Evolutionary conservation across 345 rosid genomes (phyloP), one percentile per base, ranked within the genome.

Genomic region (Xanthoceras sorbifolium): DNA sequence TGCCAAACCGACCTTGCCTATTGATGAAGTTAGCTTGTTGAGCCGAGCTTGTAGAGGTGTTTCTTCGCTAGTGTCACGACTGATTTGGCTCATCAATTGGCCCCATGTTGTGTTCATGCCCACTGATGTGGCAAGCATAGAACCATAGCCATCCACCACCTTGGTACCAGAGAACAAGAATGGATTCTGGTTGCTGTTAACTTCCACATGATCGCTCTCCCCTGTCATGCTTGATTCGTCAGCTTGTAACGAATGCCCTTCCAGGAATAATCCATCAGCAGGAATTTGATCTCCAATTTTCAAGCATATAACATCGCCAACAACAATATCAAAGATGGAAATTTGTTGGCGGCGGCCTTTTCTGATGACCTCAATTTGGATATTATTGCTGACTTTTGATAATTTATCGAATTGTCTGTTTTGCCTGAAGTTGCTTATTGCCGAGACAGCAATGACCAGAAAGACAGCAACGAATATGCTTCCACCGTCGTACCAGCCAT

Each of bases 41-140:
- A 92, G 90, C 10, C 95, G 86, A 52, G 81, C 42, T 61, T 93
- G 97, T 65, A 93, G 74, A 0, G 95, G 97, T 17, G 98, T 90
- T 61, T 84, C 85, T 67, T 93, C 93, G 23, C 73, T 65, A 0
- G 77, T 77, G 72, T 86, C 89, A 0, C 76, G 73, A 9, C 79
- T 83, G 38, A 90, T 86, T 0, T 87, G 85, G 79, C 94, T 86
- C 95, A 90, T 89, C 92, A 89, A 85, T 77, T 89, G 77, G 6
- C 94, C 98, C 97, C 95, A 90, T 3, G 82, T 80, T 0, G 97
- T 92, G 80, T 85, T 89, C 91, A 84, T 87, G 0, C 97, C 98
- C 0, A 92, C 95, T 0, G 92, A 86, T 14, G 93, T 89, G 25
- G 87, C 89, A n/a, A 84, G 64, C 97, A 93, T 93, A 26, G 79